Conservation (phyloP, 768 basidiomycete genomes). For the Serendipita indica region DNA sequence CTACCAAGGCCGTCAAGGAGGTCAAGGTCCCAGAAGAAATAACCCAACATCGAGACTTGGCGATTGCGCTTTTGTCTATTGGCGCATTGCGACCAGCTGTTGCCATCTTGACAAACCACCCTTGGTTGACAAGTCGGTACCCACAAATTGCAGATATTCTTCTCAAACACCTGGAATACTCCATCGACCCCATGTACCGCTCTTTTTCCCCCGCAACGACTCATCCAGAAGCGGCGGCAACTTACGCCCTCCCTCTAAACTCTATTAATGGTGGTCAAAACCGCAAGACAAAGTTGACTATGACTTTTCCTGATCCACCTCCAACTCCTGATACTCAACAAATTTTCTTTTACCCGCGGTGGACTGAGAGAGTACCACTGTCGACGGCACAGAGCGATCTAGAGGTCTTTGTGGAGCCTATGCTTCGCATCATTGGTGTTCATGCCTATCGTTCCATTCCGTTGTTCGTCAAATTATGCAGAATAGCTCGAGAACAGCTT, state of each 20-base stretch:
- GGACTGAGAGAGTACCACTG: slow-evolving; percentile 55
- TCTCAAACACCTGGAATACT: slow-evolving; percentile 55
- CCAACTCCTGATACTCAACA: slow-evolving; percentile 67
- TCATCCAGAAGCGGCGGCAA: neutral
- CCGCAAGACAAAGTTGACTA: slow-evolving; percentile 30
- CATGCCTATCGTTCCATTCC: slow-evolving; percentile 66
- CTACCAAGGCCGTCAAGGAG: slow-evolving; percentile 25
- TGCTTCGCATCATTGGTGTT: slow-evolving; percentile 65
- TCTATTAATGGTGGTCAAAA: neutral
- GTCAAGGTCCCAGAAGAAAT: slow-evolving; percentile 30
- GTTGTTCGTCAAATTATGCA: slow-evolving; percentile 64
- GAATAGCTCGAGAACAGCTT: slow-evolving; percentile 58
- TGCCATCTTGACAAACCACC: slow-evolving; percentile 65
- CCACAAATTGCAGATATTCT: slow-evolving; percentile 79
- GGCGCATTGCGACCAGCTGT: slow-evolving; percentile 71
- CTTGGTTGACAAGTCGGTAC: slow-evolving; percentile 69
- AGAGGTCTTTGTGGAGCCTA: slow-evolving; percentile 56
- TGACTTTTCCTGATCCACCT: slow-evolving; percentile 74
- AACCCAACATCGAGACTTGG: slow-evolving; percentile 70
- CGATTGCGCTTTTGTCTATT: slow-evolving; percentile 67
- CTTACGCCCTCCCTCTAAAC: neutral
- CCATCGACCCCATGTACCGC: slow-evolving; percentile 52
- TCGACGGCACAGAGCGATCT: slow-evolving; percentile 55
- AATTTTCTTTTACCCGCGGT: slow-evolving; percentile 82
- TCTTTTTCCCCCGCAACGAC: slow-evolving; percentile 8